Base-by-base conservation (phyloP, 2,329 filamentous ascomycete species). In the Ophiosphaerella herpotricha region DNA sequence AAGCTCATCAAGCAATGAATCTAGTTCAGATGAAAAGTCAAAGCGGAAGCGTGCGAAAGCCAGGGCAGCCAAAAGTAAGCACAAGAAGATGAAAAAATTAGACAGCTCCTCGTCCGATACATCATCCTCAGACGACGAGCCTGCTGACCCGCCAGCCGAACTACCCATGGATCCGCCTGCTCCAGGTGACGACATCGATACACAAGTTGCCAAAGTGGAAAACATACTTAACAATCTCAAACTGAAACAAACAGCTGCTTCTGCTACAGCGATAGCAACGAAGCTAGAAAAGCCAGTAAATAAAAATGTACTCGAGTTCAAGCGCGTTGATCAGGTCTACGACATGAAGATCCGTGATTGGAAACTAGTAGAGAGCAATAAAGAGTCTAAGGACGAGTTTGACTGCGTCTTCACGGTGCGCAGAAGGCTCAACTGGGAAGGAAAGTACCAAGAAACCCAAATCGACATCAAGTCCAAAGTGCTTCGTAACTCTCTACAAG, bases 391-490 rank as follows among this genome's bases (percentile, higher is more conserved):
- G 23, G 80, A 84, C 45, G 83, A 89, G 58, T 92, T 91, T 70
- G 86, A 92, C 52, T 94, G 87, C 43, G 65, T 70, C 3, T 96
- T 96, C 70, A 89, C 91, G 21, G 88, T 96, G 13, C 85, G 90
- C 13, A 83, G 91, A 46, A 87, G 84, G 12, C 95, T 96, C 68
- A 87, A 92, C 70, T 90, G 84, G 84, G 89, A 94, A 60, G 90
- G 90, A 55, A 91, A 91, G 63, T 92, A 90, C 63, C 79, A 84
- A 70, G 65, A 91, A 41, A 86, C 91, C 0, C 75, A 86, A 12
- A 85, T 96, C 41, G 90, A 96, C 58, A 89, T 96, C 72, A 94
- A 92, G 75, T 94, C 90, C 68, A 91, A 91, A 60, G 75, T 85
- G 13, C 78, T 96, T 3, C 86, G 87, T 7, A 85, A 91, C 54